Evolutionary conservation across 129 eudicot genomes (phyloP), one percentile per base, ranked within the genome.

Genomic region (Erigeron canadensis): DNA sequence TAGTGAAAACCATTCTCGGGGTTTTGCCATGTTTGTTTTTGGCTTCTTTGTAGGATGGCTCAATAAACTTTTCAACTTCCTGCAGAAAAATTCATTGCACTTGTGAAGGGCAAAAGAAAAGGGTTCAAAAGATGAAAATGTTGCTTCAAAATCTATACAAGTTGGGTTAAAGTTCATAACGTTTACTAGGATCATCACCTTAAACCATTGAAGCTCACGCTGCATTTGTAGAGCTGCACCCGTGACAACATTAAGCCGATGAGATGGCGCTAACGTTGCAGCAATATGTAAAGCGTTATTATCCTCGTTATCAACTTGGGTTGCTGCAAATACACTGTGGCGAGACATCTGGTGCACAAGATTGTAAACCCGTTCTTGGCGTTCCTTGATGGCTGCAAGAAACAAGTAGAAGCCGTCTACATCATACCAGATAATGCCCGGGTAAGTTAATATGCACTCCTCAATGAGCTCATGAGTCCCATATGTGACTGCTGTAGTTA

Each of bases 141-240:
- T 5, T 1, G 46, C 6, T 10, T 10, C 3, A 7, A 1, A 42
- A 42, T 47, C 5, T 11, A 3, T 0, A 47, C 15, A 3, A 13
- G 54, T 13, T 47, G 7, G 1, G 5, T 16, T 0, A 47, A n/a
- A n/a, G n/a, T 12, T 47, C n/a, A 4, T 4, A 47, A 47, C 5
- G 54, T 47, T 5, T 47, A 13, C 12, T 5, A 16, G 12, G 15
- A n/a, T 42, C 6, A n/a, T 34, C 37, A 68, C 73, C 73, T 34
- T n/a, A 51, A 47, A 68, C 73, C 73, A 50, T 68, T 48, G 61
- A 68, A 67, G n/a, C n/a, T n/a, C n/a, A n/a, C n/a, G n/a, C n/a
- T n/a, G n/a, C n/a, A n/a, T n/a, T n/a, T n/a, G n/a, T 37, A 80
- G 60, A 10, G 85, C 88, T 0, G 88, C 85, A 10, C 85, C 85